Evolutionary conservation across 179 eudicot species (phyloP), one percentile per base, ranked within the genome.

Genomic region (Beta corolliflora): DNA sequence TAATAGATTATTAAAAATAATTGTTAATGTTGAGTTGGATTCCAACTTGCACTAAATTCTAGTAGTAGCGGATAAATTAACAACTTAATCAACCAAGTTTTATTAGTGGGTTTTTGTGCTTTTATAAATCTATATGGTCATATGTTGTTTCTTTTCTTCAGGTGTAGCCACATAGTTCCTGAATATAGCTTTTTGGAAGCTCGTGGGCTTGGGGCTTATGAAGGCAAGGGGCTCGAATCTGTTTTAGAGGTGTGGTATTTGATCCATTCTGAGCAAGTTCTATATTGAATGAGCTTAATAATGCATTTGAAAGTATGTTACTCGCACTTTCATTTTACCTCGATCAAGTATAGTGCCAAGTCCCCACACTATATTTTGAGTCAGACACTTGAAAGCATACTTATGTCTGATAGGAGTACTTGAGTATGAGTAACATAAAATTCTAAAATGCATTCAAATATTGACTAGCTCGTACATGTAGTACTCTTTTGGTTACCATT

Each of bases 141-240:
- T 21, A 59, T 71, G 55, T 19, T 31, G 0, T 36, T 50, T 23
- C 15, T 19, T 55, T 77, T 53, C 14, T 78, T 41, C 36, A 73
- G 71, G 15, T 84, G 85, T 86, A 96, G 99, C 77, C 88, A 83
- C 77, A 92, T 96, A 84, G 98, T 96, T 50, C 99, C 99, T 0
- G 99, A 96, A 84, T 96, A 96, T 78, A 96, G 99, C 87, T 96
- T 96, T 81, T 83, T 96, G 88, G 99, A 96, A 87, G 99, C 99
- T 75, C 96, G 99, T n/a, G 99, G 98, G 12, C 87, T 94, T 55
- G 99, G 99, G 46, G 98, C 97, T 58, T 96, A 94, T 56, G 99
- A 96, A 88, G 98, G 99, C 73, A 91, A 86, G 87, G 81, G 77
- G 29, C 81, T 96, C 63, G 94, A 89, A 74, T 85, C 98, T 52